Base-by-base conservation (phyloP, 768 basidiomycete species). In the Boletus sp. region DNA sequence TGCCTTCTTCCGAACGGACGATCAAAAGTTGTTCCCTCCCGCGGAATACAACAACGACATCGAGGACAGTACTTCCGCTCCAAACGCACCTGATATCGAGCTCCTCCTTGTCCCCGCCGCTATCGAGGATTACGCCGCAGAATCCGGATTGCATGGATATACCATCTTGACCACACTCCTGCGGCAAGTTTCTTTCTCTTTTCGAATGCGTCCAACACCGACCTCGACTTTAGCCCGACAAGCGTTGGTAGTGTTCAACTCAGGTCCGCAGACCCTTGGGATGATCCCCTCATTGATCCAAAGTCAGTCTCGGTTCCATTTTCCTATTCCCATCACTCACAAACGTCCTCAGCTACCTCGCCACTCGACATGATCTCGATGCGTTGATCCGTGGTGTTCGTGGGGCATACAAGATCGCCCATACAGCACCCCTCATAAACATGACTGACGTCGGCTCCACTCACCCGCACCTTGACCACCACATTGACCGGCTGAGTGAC, bases 261-360 rank as follows among this genome's bases (percentile, higher is more conserved):
- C n/a, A 70, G 69, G 35, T 79, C 79, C 1, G 55, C 67, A 1
- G 60, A 76, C 39, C 76, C 77, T 13, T 70, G 68, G 60, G 77
- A 78, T 10, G 50, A 63, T 1, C 79, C 79, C 1, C n/a, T 73
- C 33, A 71, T 80, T 15, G 74, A 80, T 51, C 79, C 79, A 19
- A 71, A 71, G 77, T 75, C 49, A 7, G 74, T 60, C 8, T 8
- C 33, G 21, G 9, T 43, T 23, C 9, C 41, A 7, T 32, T 37
- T 45, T 34, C 10, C 23, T 3, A 7, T 38, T 0, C 9, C 21
- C 29, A n/a, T 41, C 56, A 19, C 35, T 44, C 50, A 47, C 21
- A n/a, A 9, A 17, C 14, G 14, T 37, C 8, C 23, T 15, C 44
- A 80, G 78, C 47, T 80, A 80, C 56, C 71, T 80, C 27, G 64